Base-by-base conservation (phyloP, 2,329 filamentous ascomycete genomes). In the Neocatenulostroma microsporum region DNA sequence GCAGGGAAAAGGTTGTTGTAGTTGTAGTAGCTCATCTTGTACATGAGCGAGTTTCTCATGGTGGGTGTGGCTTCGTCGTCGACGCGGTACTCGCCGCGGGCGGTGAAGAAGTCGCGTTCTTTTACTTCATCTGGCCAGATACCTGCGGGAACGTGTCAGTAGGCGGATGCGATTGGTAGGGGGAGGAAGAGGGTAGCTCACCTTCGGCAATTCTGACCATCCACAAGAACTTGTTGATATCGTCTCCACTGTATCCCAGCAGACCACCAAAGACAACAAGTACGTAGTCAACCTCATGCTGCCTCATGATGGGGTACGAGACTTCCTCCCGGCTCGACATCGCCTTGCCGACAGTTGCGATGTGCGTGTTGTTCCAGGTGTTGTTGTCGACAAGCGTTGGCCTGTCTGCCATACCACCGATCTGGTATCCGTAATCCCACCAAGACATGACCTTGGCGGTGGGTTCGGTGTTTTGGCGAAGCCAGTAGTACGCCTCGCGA, bases 1-100 rank as follows among this genome's bases (percentile, higher is more conserved):
- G 82, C 74, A 29, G 88, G 89, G 76, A 96, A 98, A 45, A 98
- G 78, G 30, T 74, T 69, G 64, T 89, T 77, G 72, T 84, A 98
- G 74, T 96, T 96, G 77, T 98, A 84, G 75, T 98, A 98, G 15
- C 87, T 95, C 88, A 98, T 95, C 76, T 98, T 98, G 78, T 98
- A 98, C 89, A 96, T 95, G 73, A 98, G 76, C 66, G 88, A 95
- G 76, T 98, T 94, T 72, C 85, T 91, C 91, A 98, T 98, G 29
- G 89, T 86, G 17, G 91, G 85, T 5, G 88, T 94, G 35, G 91
- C 91, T 51, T 84, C 77, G n/a, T 80, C 82, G 52, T 98, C 91
- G 20, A 98, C 85, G 46, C 83, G 80, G 69, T 98, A 98, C 62
- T 98, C 91, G 59, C 93, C 91, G 46, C 88, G 80, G 4, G 80